Evolutionary conservation across 345 rosid genomes (phyloP), one percentile per base, ranked within the genome.

Genomic region (Sisymbrium irio): DNA sequence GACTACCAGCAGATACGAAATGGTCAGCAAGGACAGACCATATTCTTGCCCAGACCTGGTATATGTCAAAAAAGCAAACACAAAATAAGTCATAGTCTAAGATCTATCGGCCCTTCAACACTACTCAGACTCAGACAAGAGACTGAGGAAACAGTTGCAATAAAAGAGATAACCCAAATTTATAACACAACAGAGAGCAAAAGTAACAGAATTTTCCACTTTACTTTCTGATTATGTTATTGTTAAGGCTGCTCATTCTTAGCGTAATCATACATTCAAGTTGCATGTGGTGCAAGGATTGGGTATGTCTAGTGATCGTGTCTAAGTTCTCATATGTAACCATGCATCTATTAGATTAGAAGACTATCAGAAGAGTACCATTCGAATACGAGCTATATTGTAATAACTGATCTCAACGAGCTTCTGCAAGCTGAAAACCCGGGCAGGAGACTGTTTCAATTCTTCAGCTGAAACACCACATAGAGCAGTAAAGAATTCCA

Each of bases 331-430:
- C 33, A 65, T 49, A 58, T 19, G 27, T 71, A 71, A 77, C 30
- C 40, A 77, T 70, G 67, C 61, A 49, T 58, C 18, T 9, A 65
- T 40, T 49, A 65, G 32, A 66, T 64, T 42, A 60, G 41, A 65
- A 64, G 47, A 60, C 27, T 59, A 58, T 77, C 64, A 77, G 64
- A 77, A 73, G 32, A 60, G 58, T 92, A 95, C 99, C 99, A 95
- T 83, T 49, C 99, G 91, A 55, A 95, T 95, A 76, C 98, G 99
- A 76, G 96, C 87, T 86, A 89, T 92, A 71, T 95, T 95, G 88
- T 95, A 95, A 79, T 95, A 95, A 82, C 99, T 95, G 81, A 92
- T 95, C 89, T 95, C 99, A 55, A 95, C 97, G 73, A 95, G 97
- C 79, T 95, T 95, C 81, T 95, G 99, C 86, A 95, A 79, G 83